Conservation (phyloP, 176 grass and related monocot genomes). For the Triticum aestivum region IWGSC_CS_RefSeq_v2.1 NC_057813.1:258744961-258745460, state of each 20-base stretch:
- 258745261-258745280: not conserved
- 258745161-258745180: too few relatives aligned
- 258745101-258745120: not conserved
- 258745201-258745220: not conserved
- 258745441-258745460: not conserved
- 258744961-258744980: not conserved
- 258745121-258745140: not conserved
- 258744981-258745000: constrained; percentile 5
- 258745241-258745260: constrained; percentile 16
- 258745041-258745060: not conserved
- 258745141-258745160: not conserved
- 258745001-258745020: not conserved
- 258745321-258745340: constrained; percentile 1
- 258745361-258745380: constrained; percentile 29
- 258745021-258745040: constrained; percentile 6
- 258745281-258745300: constrained; percentile 11
- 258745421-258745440: not conserved
- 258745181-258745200: not conserved
- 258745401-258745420: not conserved
- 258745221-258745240: not conserved
- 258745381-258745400: not conserved
- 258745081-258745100: not conserved
- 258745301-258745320: not conserved
- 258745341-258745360: constrained; percentile 19
- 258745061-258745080: not conserved